Base-by-base conservation (phyloP, 176 grass and related monocot genomes). In the Dendrocalamus sinicus region DNA sequence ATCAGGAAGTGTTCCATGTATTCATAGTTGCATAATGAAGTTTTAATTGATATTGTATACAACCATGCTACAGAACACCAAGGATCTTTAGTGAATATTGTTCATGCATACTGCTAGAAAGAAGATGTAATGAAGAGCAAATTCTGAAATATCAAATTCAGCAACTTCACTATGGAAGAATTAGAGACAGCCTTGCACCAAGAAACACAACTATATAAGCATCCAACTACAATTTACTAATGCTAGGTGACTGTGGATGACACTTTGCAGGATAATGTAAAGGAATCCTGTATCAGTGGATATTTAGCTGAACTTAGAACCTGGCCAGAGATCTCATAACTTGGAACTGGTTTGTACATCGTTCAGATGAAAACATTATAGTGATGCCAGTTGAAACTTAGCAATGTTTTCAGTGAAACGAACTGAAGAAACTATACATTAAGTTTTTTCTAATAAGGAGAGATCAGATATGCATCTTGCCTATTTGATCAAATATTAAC, bases 141-240 rank as follows among this genome's bases (percentile, higher is more conserved):
- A 13, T 8, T 58, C 5, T 72, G 30, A 35, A 17, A 30, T 55
- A 47, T 35, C 11, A 35, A 64, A 63, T 74, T 83, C 41, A 37
- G 43, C 9, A 24, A 65, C 41, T 17, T 43, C 37, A 43, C 22
- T 7, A 30, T n/a, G 64, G 60, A 20, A 22, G 8, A 45, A 46
- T 77, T 19, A 6, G 11, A 72, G 35, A 53, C n/a, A 41, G 13
- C 43, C 40, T 22, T 44, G 59, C 15, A 40, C 67, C 3, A 14
- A 80, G 32, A 72, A 65, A 65, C 12, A 40, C 43, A 86, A 63
- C 20, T 39, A 40, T 82, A 58, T 72, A 39, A 67, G 72, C 46
- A 76, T 67, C 30, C 30, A 86, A 13, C 41, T 63, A 52, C 10
- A 26, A 10, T 77, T 20, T 41, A 45, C 4, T 41, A 67, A 43